Conservation (phyloP, 352 stramenopile genomes). For the Saprolegnia diclina region DNA sequence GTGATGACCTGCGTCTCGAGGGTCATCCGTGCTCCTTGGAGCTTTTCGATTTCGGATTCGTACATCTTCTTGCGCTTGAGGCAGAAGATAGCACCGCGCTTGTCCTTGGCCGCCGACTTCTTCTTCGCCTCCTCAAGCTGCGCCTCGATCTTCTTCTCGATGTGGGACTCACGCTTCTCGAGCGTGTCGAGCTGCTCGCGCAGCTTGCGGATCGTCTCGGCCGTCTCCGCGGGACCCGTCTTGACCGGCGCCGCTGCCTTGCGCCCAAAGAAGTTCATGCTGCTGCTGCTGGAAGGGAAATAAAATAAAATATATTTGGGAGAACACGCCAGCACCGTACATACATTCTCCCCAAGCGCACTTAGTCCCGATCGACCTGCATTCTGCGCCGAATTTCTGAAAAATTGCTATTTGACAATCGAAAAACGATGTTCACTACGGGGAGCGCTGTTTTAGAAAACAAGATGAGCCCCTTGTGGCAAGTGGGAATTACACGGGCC, state of each 20-base stretch:
- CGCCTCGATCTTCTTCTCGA: constrained; percentile 94
- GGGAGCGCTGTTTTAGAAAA: too few species aligned
- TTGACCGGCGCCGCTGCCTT: constrained; percentile 56
- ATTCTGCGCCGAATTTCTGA: constrained; percentile 12
- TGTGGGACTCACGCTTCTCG: constrained; percentile 93
- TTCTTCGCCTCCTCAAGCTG: constrained; percentile 93
- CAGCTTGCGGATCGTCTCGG: constrained; percentile 88
- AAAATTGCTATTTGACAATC: not conserved
- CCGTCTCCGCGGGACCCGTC: constrained; percentile 55
- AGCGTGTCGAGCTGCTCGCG: constrained; percentile 86
- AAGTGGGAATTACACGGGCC: too few species aligned
- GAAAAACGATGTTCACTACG: too few species aligned
- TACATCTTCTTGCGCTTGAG: constrained; percentile 99
- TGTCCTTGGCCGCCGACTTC: constrained; percentile 96
- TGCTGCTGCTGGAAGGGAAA: not conserved
- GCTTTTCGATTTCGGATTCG: constrained; percentile 97
- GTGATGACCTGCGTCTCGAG: constrained; percentile 92
- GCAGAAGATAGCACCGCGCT: constrained; percentile 95
- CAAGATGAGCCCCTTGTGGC: too few species aligned
- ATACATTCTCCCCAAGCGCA: constrained; percentile 18
- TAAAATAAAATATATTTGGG: constrained; percentile 1
- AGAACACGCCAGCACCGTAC: constrained; percentile 5
- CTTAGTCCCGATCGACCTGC: not conserved
- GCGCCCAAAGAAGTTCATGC: constrained; percentile 84
- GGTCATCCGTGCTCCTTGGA: constrained; percentile 95